These are phyloP conservation scores for Amanita subjunquillea DNA, from an alignment of 768 basidiomycete genomes.

Conservation along the genomic window DNA sequence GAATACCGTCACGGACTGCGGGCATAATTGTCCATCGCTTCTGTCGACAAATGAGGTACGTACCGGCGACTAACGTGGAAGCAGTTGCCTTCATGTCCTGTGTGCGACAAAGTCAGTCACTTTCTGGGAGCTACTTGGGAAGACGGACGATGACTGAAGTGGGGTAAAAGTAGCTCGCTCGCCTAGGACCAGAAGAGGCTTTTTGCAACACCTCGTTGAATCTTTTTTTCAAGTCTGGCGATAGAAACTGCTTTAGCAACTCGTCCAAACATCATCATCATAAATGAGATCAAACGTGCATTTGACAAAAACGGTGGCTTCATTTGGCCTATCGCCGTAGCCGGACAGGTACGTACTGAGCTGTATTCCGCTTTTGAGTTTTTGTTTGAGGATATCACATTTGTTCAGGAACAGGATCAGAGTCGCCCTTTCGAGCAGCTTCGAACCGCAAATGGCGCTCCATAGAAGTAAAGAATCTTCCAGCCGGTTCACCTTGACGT, in stretches of 20 bases:
- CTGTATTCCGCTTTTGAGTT: conserved; percentile 33
- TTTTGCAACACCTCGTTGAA: conserved; percentile 40
- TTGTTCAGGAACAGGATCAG: conserved; percentile 73
- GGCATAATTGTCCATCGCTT: neutral
- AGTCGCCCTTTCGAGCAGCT: conserved; percentile 47
- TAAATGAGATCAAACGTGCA: conserved; percentile 29
- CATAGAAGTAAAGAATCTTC: conserved; percentile 68
- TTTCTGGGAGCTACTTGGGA: neutral
- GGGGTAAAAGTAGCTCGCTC: conserved; percentile 46
- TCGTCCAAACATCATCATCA: neutral
- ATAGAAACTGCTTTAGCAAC: neutral
- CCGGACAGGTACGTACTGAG: conserved; percentile 48
- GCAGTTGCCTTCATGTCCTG: conserved; percentile 51
- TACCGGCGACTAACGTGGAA: conserved; percentile 40
- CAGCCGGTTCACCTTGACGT: conserved; percentile 52
- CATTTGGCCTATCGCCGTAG: conserved; percentile 55
- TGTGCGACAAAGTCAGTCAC: neutral
- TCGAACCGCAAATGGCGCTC: conserved; percentile 49
- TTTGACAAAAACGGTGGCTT: conserved; percentile 37
- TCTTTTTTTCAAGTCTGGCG: conserved; percentile 26
- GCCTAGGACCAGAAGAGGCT: conserved; percentile 31
- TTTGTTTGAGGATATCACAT: conserved; percentile 48
- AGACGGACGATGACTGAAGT: conserved; percentile 49
- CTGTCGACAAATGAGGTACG: conserved; percentile 8
- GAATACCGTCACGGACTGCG: conserved; percentile 43